A percentile compares a stretch with the other conserved stretches of the same genome.
These are phyloP conservation scores for Podospora australis DNA, from an alignment of 495 filamentous ascomycete species.

Conservation along the genomic window DNA sequence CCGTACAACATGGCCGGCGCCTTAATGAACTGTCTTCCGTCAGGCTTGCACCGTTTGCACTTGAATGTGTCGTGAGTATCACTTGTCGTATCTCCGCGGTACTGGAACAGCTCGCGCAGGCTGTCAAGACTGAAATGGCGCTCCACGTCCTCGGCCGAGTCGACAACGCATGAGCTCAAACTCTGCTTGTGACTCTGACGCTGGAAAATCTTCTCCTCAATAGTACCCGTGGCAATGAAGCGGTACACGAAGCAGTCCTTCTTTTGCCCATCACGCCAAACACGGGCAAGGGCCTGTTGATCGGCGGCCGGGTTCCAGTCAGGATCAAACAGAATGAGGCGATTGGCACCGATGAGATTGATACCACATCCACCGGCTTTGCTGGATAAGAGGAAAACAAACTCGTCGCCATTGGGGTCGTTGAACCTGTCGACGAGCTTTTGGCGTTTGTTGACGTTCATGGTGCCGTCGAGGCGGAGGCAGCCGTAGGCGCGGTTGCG, in stretches of 20 bases:
- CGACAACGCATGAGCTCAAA: constrained; percentile 93
- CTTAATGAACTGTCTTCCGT: constrained; percentile 80
- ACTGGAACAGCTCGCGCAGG: constrained; percentile 88
- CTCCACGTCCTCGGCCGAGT: constrained; percentile 94
- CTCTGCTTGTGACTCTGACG: constrained; percentile 97
- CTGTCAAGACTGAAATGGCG: constrained; percentile 89
- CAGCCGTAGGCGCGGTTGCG: constrained; percentile 75
- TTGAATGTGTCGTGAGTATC: constrained; percentile 99
- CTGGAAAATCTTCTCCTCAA: constrained; percentile 99
- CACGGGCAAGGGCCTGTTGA: constrained; percentile 92
- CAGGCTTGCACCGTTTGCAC: constrained; percentile 88
- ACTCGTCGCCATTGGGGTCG: constrained; percentile 82
- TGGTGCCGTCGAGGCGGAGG: constrained; percentile 87
- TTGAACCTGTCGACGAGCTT: constrained; percentile 99
- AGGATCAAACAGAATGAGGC: constrained; percentile 93
- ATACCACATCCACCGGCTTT: constrained; percentile 97
- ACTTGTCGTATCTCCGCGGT: constrained; percentile 71
- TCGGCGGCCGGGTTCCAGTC: constrained; percentile 99
- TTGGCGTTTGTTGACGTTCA: constrained; percentile 94
- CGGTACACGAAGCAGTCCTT: constrained; percentile 99
- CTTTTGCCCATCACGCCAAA: constrained; percentile 98
- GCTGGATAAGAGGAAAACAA: constrained; percentile 90
- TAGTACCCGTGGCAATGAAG: constrained; percentile 95
- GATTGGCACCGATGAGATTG: constrained; percentile 95
- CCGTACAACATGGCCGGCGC: constrained; percentile 93